Evolutionary conservation across 768 basidiomycete species (phyloP), one percentile per base, ranked within the genome.

Genomic region (Hemileccinum rubropunctum): DNA sequence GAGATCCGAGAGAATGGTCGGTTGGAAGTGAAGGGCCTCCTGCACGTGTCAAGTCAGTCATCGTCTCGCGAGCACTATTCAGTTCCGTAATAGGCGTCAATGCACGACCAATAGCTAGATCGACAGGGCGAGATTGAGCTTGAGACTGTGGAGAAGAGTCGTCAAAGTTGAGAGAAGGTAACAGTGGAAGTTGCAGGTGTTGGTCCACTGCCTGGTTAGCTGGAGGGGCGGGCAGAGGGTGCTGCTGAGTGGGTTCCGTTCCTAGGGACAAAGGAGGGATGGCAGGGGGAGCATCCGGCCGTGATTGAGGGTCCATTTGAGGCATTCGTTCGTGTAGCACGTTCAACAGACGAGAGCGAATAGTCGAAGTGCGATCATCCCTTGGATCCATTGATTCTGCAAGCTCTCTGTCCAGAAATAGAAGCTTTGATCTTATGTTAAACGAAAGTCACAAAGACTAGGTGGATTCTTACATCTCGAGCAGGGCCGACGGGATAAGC

Each of bases 401-500:
- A 14, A 81, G 68, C 56, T 92, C 91, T 45, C 92, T 83, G 50
- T 93, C 89, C 48, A 97, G 76, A 76, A 98, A 97, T 18, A 97
- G 79, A 45, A 81, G 77, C 90, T 95, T 57, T 10, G 48, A 33
- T 33, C 37, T 39, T 33, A 28, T 35, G 58, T 68, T 37, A 64
- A 60, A 53, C 34, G 23, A 40, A 20, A 21, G 45, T 18, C 28
- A 49, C 10, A 26, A 23, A 28, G 20, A 48, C 34, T 27, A 34
- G 38, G 18, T 48, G 28, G 49, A 35, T 15, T 74, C 89, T 57
- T 63, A 95, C 94, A 64, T 93, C 88, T 68, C 83, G 86, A 51
- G 81, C 72, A 4, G 86, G 81, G 1, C 92, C 94, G 42, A 91
- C 83, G 7, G 95, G 95, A 65, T 98, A 97, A 0, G 84, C 92